Evolutionary conservation across 352 stramenopile genomes (phyloP).

Genomic region (Halophytophthora batemanensis): DNA sequence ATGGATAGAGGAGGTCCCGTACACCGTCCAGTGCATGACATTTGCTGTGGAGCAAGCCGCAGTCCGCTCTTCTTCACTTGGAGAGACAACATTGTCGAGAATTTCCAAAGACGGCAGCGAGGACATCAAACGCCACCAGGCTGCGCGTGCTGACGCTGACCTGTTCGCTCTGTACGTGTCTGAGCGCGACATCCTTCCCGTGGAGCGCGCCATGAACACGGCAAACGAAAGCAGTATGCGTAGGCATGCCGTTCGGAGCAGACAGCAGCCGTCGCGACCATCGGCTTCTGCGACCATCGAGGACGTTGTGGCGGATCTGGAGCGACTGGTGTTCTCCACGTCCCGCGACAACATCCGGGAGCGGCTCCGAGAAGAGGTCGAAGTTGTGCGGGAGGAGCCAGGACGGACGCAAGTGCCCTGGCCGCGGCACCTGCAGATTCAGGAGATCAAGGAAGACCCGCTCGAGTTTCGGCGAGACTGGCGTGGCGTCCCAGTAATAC

Average conservation of each 20-base stretch:
- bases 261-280: background rate
- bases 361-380: constrained; percentile 9
- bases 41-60: constrained; percentile 17
- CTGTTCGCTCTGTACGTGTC: constrained; percentile 6
- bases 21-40: constrained; percentile 22
- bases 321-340: constrained; percentile 14
- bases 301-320: constrained; percentile 10
- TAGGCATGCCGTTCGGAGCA: background rate
- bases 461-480: constrained; percentile 27
- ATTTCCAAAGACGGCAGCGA: background rate
- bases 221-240: constrained; percentile 17
- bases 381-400: constrained; percentile 3
- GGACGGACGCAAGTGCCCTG: constrained; percentile 2
- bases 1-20: constrained; percentile 15
- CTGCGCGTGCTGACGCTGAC: background rate
- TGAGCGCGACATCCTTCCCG: constrained; percentile 11
- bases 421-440: constrained; percentile 18
- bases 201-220: constrained; percentile 19
- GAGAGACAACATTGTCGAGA: background rate
- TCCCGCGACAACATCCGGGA: constrained; percentile 1
- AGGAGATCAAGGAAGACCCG: constrained; percentile 16
- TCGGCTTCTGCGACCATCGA: constrained; percentile 1
- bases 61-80: background rate
- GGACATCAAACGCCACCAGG: background rate
- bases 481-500: constrained; percentile 13